These are phyloP conservation scores for Botrytis fabae DNA, from an alignment of 2,329 filamentous ascomycete species.

Conservation along the genomic window DNA sequence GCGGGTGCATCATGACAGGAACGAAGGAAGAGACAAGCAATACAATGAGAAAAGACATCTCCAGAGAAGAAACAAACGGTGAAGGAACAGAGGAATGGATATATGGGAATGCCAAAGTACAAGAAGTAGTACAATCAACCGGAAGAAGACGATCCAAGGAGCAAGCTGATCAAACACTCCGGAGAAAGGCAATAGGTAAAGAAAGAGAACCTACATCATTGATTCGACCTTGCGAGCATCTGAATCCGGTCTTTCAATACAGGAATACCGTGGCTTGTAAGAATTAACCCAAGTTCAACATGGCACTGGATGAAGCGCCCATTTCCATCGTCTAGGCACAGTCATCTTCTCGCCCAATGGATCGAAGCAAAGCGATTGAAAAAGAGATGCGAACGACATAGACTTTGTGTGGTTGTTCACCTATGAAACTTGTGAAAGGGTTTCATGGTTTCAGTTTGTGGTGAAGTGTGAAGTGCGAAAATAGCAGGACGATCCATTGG, in stretches of 20 bases:
- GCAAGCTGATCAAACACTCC: constrained; percentile 2
- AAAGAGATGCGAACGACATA: neutral
- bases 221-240: constrained; percentile 1
- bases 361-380: neutral
- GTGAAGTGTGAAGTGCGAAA: neutral
- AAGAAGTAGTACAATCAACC: constrained; percentile 6
- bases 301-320: constrained; percentile 6
- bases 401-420: neutral
- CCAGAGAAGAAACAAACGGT: neutral
- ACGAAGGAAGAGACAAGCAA: neutral
- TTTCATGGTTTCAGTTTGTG: constrained; percentile 18
- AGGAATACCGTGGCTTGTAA: neutral
- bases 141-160: neutral
- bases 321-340: neutral
- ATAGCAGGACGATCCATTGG: constrained; percentile 3
- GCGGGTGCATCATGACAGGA: constrained; percentile 13
- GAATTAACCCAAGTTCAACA: neutral
- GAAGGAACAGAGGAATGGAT: neutral
- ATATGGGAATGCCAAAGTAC: neutral
- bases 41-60: neutral
- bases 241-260: neutral
- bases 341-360: constrained; percentile 1
- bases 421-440: constrained; percentile 14
- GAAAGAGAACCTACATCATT: neutral
- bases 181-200: neutral